These are phyloP conservation scores for Candida anutae DNA, from an alignment of 1,139 yeast species.

Conservation along the genomic window DNA sequence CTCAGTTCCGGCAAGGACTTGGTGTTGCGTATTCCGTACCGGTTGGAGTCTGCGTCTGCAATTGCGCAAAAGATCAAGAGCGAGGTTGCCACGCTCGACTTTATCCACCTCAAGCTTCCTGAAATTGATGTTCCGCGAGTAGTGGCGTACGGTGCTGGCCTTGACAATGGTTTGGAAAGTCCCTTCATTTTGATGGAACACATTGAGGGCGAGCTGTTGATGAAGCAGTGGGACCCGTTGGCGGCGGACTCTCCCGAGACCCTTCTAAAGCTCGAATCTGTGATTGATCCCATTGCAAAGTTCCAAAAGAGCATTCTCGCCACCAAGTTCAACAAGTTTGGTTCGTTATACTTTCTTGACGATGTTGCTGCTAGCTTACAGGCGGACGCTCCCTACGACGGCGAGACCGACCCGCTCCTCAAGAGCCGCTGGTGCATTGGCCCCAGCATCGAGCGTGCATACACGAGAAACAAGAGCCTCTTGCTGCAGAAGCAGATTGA, in stretches of 20 bases:
- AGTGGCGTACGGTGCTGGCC: conserved; percentile 59
- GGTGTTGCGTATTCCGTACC: conserved; percentile 80
- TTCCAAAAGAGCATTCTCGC: conserved; percentile 47
- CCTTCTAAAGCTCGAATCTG: conserved; percentile 42
- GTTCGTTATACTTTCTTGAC: conserved; percentile 69
- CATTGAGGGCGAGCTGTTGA: conserved; percentile 69
- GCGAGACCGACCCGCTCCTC: conserved; percentile 48
- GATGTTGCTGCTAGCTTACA: conserved; percentile 44
- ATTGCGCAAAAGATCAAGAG: conserved; percentile 65
- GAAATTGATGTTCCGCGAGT: conserved; percentile 63
- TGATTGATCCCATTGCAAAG: conserved; percentile 54
- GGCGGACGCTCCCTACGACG: conserved; percentile 51
- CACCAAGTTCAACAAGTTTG: conserved; percentile 59
- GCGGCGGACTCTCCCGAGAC: conserved; percentile 29
- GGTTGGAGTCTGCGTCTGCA: conserved; percentile 55
- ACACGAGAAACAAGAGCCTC: conserved; percentile 58
- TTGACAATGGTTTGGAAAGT: conserved; percentile 52
- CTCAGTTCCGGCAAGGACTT: conserved; percentile 56
- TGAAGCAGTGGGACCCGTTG: conserved; percentile 89
- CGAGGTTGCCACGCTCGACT: conserved; percentile 92
- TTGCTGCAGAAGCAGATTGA: conserved; percentile 39
- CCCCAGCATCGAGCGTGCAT: conserved; percentile 74
- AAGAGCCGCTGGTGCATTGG: conserved; percentile 82
- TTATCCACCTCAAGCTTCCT: conserved; percentile 49
- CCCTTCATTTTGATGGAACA: conserved; percentile 80